Conservation (phyloP, 2,329 filamentous ascomycete genomes). For the Reticulascus tulasneorum region DNA sequence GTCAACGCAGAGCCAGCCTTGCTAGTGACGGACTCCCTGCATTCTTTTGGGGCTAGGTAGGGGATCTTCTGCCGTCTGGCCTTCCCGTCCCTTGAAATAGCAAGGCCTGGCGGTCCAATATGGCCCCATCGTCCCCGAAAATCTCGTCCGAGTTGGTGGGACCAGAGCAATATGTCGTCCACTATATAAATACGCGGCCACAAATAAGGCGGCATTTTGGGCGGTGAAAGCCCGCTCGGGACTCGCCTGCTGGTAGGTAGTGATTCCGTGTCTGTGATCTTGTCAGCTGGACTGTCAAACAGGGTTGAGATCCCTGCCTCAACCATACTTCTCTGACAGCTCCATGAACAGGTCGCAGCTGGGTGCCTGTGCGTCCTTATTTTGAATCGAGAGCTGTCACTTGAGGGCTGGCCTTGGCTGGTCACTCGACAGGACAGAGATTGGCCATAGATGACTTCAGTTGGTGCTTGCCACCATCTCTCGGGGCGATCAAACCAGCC, state of each 20-base stretch:
- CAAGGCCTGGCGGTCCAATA: no score
- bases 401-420: slow-evolving; percentile 6
- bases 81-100: no score
- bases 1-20: no score
- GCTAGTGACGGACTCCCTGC: no score
- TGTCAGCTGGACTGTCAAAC: slow-evolving; percentile 4
- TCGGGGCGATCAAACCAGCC: slow-evolving; percentile 8
- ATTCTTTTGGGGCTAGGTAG: no score
- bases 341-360: slow-evolving; percentile 8
- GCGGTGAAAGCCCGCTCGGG: no score
- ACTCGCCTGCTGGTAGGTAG: no score
- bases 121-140: no score
- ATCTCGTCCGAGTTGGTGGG: no score
- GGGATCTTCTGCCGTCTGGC: no score
- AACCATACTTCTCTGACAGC: slow-evolving; percentile 7
- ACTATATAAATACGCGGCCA: neutral
- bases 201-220: no score
- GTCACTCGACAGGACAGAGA: slow-evolving; percentile 5
- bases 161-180: neutral
- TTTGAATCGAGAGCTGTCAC: no score
- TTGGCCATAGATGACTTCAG: neutral
- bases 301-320: slow-evolving; percentile 11
- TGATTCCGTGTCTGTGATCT: slow-evolving; percentile 3
- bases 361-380: slow-evolving; percentile 11
- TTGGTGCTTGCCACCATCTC: slow-evolving; percentile 1